Conservation (phyloP, 495 filamentous ascomycete species). For the Pyrenula massariospora region DNA sequence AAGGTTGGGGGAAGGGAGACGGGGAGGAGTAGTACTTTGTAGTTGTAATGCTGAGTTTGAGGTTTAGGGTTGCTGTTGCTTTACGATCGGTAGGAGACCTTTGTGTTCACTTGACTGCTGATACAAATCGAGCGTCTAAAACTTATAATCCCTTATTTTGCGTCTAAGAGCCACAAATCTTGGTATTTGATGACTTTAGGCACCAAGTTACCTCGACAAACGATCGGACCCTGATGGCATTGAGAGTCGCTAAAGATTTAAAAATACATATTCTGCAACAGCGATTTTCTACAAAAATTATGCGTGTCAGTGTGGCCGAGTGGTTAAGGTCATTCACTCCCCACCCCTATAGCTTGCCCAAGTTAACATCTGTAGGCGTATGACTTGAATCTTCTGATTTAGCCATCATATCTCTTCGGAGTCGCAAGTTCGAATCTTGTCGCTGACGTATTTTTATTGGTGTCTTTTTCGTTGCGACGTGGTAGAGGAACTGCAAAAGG, state of each 20-base stretch:
- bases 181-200: too few relatives aligned
- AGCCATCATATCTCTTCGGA: slow-evolving; percentile 1
- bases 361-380: background rate
- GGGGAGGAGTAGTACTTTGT: background rate
- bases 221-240: too few relatives aligned
- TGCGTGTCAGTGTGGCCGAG: slow-evolving; percentile 1
- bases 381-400: background rate
- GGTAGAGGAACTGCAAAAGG: too few relatives aligned
- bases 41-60: too few relatives aligned
- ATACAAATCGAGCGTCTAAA: too few relatives aligned
- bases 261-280: background rate
- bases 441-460: slow-evolving; percentile 1
- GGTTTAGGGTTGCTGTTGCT: too few relatives aligned
- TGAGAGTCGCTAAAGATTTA: too few relatives aligned
- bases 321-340: background rate
- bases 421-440: slow-evolving; percentile 1
- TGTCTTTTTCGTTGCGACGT: background rate
- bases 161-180: too few relatives aligned
- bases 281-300: background rate
- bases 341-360: background rate
- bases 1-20: background rate
- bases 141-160: too few relatives aligned
- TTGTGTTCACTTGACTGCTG: too few relatives aligned
- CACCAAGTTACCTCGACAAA: too few relatives aligned
- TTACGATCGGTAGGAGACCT: too few relatives aligned